Conservation (phyloP, 2,329 filamentous ascomycete species). For the Botryotinia calthae region DNA sequence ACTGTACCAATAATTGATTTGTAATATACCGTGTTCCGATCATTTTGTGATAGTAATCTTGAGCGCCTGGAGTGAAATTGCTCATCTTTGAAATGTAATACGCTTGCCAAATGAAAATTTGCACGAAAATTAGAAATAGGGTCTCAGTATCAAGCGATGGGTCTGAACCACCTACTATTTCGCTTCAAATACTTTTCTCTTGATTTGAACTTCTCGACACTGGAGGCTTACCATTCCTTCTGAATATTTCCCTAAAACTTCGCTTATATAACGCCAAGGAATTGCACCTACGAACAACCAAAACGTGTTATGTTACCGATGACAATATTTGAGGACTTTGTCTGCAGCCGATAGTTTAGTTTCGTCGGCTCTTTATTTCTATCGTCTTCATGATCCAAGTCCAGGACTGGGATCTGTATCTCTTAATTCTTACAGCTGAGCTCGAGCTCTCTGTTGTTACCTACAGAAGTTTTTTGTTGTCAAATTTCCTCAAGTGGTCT, state of each 20-base stretch:
- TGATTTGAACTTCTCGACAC: neutral
- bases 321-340: neutral
- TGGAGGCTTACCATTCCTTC: neutral
- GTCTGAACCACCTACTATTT: neutral
- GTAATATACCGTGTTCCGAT: neutral
- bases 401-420: accelerated
- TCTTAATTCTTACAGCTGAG: accelerated
- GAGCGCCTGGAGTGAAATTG: neutral
- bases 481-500: neutral
- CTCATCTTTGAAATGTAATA: neutral
- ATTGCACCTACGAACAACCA: neutral
- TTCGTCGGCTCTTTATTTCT: neutral
- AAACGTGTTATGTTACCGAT: neutral
- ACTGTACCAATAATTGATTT: neutral
- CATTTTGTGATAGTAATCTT: neutral
- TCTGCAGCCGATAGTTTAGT: too few relatives aligned
- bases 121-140: neutral
- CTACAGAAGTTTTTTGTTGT: neutral
- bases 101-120: neutral
- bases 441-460: neutral
- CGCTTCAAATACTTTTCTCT: neutral
- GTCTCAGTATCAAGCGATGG: neutral
- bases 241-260: neutral
- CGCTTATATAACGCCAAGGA: neutral
- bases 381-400: neutral